Conservation (phyloP, 495 filamentous ascomycete species). For the Lasiosphaeriaceae sp. region DNA sequence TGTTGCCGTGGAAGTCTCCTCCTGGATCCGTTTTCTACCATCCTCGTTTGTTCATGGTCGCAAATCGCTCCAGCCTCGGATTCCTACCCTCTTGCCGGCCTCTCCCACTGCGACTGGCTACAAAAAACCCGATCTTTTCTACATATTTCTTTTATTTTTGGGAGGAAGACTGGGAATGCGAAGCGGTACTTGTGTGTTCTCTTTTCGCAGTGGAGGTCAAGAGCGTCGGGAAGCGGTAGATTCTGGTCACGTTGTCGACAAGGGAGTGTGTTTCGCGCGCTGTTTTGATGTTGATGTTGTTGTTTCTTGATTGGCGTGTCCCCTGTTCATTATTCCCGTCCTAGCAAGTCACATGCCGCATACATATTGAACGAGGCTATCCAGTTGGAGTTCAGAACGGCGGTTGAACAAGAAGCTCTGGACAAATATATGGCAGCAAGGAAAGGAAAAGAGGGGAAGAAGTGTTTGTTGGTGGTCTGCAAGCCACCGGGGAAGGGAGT, state of each 20-base stretch:
- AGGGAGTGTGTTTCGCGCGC: background rate
- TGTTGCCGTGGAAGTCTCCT: background rate
- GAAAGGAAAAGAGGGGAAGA: background rate
- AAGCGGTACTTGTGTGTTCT: background rate
- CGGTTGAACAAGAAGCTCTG: background rate
- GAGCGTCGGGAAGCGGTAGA: background rate
- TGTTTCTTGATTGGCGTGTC: background rate
- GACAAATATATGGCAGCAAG: background rate
- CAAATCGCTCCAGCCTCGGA: conserved; percentile 20
- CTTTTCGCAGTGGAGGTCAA: background rate
- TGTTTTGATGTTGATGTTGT: background rate
- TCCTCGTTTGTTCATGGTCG: conserved; percentile 18
- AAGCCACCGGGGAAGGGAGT: background rate
- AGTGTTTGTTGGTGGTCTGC: background rate
- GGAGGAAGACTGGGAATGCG: background rate
- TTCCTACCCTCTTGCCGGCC: conserved; percentile 12
- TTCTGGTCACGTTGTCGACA: background rate
- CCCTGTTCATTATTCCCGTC: background rate
- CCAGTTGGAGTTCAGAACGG: background rate
- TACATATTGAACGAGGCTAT: background rate
- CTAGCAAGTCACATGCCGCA: background rate
- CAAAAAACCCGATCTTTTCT: background rate
- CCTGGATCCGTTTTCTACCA: conserved; percentile 5
- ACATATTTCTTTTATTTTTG: background rate
- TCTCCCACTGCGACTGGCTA: background rate